Evolutionary conservation across 73 alveolate genomes (phyloP), one percentile per base, ranked within the genome.

Genomic region (Stentor coeruleus): DNA sequence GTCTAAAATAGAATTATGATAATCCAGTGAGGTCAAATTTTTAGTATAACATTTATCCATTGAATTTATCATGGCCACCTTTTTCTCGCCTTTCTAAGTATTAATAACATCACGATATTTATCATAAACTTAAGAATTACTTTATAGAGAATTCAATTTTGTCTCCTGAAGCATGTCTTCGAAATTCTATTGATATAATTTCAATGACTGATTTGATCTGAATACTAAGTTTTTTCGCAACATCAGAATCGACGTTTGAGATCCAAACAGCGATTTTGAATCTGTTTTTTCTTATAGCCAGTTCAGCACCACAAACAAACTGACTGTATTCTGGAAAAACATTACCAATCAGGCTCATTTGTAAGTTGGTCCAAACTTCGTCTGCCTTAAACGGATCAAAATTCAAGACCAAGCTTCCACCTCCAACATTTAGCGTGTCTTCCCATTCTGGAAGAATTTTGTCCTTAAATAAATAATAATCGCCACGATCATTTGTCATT

Each of bases 401-500:
- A 66, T 37, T 26, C 36, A 26, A 14, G 41, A 31, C 35, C n/a
- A 40, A 14, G 14, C 83, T 39, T 75, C 83, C 83, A n/a, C 83
- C 83, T 1, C 39, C 39, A 14, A 35, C 38, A 2, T 75, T 75
- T 39, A 20, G 15, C 6, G 59, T 28, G 38, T 75, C 77, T 2
- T 75, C 83, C 83, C 83, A 75, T 35, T 75, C 72, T 26, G 83
- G 83, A 30, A 20, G 30, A 1, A 75, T 75, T 0, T 39, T n/a
- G 1, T 39, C 72, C 20, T 38, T 31, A 38, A 75, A 75, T n/a
- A 75, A 75, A 38, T 40, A 75, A 75, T 36, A 75, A 38, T 75
- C 83, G 0, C 72, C 59, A 37, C 38, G 33, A n/a, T 20, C 38
- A 38, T 39, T 20, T 1, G 39, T 14, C 66, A 49, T 49, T 6